phyloP scores from a whole-genome alignment of 306 rosid species.

The Rosa multiflora region DNA sequence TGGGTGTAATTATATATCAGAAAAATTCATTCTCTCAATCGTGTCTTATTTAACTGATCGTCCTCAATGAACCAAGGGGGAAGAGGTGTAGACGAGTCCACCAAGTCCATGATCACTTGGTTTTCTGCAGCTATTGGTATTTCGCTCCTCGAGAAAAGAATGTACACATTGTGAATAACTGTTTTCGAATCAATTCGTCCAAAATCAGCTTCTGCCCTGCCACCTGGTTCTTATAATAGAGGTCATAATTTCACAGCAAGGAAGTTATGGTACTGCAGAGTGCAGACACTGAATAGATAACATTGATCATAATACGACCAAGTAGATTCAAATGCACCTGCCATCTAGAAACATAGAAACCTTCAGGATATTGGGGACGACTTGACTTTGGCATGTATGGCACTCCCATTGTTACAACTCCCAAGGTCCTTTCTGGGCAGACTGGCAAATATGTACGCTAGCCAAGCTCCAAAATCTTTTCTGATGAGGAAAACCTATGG shows the following conservation, averaged over 20 bases:
- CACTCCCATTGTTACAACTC: conserved; percentile 66
- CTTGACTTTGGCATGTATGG: conserved; percentile 48
- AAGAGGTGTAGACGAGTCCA: conserved; percentile 62
- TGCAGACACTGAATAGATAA: too few species aligned
- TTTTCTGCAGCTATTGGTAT: conserved; percentile 64
- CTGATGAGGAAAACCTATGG: conserved; percentile 58
- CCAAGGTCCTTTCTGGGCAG: conserved; percentile 58
- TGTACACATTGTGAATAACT: conserved; percentile 60
- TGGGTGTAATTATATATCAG: too few species aligned
- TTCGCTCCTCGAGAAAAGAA: conserved; percentile 69
- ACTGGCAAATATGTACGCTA: conserved; percentile 54
- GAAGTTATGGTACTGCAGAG: background rate
- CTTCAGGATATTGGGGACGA: conserved; percentile 52
- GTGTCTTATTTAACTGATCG: conserved; percentile 28
- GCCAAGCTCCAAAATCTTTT: conserved; percentile 70
- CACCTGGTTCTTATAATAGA: conserved; percentile 47
- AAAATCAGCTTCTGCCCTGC: conserved; percentile 84
- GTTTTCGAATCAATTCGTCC: conserved; percentile 69
- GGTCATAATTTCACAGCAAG: background rate
- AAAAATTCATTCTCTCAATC: too few species aligned
- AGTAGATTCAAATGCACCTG: conserved; percentile 28
- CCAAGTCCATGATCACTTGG: conserved; percentile 85
- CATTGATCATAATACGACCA: background rate
- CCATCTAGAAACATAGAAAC: conserved; percentile 78
- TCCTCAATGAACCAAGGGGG: conserved; percentile 82